Percentiles rank a stretch among this genome's conserved stretches.
Evolutionary conservation across 108 stramenopile genomes (phyloP).

Genomic region (Aurantiochytrium sp.): DNA sequence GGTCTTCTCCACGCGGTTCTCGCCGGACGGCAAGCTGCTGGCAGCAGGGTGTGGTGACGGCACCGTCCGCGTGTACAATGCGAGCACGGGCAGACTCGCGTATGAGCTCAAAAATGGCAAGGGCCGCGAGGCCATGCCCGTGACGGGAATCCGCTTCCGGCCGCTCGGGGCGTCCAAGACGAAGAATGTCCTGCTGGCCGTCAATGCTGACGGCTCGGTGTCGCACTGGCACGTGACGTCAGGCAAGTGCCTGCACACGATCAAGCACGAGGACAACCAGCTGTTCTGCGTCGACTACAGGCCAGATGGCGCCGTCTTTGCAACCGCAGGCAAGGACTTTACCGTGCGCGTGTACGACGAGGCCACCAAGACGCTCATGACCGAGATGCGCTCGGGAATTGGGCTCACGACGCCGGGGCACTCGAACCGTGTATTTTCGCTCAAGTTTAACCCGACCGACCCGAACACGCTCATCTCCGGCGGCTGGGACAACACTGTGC

Average conservation of each 20-base stretch:
- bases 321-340: conserved; percentile 57
- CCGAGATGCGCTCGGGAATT: conserved; percentile 6
- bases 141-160: conserved; percentile 49
- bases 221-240: conserved; percentile 67
- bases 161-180: conserved; percentile 49
- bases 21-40: conserved; percentile 58
- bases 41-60: conserved; percentile 65
- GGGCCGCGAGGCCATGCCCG: conserved; percentile 36
- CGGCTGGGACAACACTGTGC: conserved; percentile 66
- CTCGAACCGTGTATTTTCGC: conserved; percentile 56
- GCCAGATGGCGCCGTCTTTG: conserved; percentile 43
- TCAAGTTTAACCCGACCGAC: conserved; percentile 50
- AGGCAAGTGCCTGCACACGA: conserved; percentile 59
- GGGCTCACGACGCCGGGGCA: conserved; percentile 46
- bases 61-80: conserved; percentile 59
- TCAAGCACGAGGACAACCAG: conserved; percentile 53
- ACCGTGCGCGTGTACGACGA: conserved; percentile 58
- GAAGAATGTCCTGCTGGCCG: conserved; percentile 58
- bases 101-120: conserved; percentile 52
- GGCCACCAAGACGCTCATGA: conserved; percentile 48
- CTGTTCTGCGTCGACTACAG: conserved; percentile 60
- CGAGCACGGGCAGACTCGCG: conserved; percentile 50
- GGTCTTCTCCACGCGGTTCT: conserved; percentile 53
- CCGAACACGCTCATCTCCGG: conserved; percentile 47
- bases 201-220: conserved; percentile 51